phyloP scores from a whole-genome alignment of 805 yeast genomes.

The Kazachstania psychrophila region DNA sequence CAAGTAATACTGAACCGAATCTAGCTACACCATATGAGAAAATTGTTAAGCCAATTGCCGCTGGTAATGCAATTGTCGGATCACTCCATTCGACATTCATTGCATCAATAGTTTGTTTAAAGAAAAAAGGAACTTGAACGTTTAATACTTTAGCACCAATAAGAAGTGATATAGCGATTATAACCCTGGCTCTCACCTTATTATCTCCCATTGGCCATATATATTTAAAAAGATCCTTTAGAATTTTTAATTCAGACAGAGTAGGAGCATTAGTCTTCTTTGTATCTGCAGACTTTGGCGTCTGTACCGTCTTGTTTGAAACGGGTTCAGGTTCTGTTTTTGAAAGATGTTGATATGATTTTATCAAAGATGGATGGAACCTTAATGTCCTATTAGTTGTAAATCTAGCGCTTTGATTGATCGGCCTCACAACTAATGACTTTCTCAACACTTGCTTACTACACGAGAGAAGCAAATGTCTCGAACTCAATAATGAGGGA shows the following conservation, averaged over 20 bases:
- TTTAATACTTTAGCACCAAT: conserved; percentile 77
- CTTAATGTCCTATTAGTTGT: neutral
- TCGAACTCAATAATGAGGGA: neutral
- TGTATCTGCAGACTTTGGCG: neutral
- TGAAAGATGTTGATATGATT: neutral
- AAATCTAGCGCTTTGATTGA: neutral
- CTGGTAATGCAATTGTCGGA: conserved; percentile 49
- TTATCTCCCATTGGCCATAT: conserved; percentile 74
- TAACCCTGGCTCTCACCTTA: conserved; percentile 62
- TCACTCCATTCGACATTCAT: conserved; percentile 86
- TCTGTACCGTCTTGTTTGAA: too few species aligned
- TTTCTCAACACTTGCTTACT: neutral
- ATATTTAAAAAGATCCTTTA: conserved; percentile 55
- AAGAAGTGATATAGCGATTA: conserved; percentile 62
- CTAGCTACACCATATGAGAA: conserved; percentile 89
- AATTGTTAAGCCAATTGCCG: conserved; percentile 52
- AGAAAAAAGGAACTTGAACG: conserved; percentile 93
- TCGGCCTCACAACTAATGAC: too few species aligned
- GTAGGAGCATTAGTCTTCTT: conserved; percentile 16
- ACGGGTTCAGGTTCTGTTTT: neutral
- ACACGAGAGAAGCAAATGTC: neutral
- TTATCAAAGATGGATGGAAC: neutral
- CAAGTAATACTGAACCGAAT: conserved; percentile 88
- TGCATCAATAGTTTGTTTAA: conserved; percentile 77
- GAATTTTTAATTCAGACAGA: conserved; percentile 40